Evolutionary conservation across 1,139 yeast species (phyloP).

Genomic region (Pichia sp.): DNA sequence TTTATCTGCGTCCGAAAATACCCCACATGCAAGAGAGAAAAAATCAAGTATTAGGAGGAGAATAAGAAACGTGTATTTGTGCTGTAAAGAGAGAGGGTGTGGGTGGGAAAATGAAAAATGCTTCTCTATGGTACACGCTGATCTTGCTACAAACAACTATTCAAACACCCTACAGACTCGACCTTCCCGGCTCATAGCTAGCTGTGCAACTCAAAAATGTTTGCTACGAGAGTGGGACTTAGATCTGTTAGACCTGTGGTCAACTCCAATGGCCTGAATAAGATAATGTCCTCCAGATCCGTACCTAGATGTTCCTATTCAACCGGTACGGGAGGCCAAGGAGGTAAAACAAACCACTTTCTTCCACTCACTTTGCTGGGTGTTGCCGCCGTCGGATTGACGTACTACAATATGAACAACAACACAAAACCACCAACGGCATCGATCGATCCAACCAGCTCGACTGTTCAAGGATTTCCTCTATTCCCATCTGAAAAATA

Average conservation of each 20-base stretch:
- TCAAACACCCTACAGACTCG: background rate
- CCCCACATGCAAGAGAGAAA: background rate
- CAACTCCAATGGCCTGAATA: background rate
- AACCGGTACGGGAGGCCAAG: constrained; percentile 3
- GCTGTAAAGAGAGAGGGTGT: background rate
- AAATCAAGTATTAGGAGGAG: no score
- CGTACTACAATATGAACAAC: constrained; percentile 28
- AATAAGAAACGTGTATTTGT: background rate
- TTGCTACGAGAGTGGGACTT: background rate
- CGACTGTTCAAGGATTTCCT: constrained; percentile 8
- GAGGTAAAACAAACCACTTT: constrained; percentile 22
- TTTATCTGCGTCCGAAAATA: background rate
- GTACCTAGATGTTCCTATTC: constrained; percentile 7
- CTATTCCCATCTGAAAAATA: constrained; percentile 13
- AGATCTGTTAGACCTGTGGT: background rate
- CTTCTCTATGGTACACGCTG: background rate
- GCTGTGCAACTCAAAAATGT: background rate
- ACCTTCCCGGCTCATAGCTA: background rate
- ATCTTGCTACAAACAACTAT: background rate
- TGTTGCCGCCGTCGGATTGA: constrained; percentile 27
- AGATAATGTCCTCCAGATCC: background rate
- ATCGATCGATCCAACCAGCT: constrained; percentile 28
- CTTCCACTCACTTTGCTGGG: constrained; percentile 28
- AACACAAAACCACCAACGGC: constrained; percentile 31
- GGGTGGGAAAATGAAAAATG: background rate